These are phyloP conservation scores for Phaeosphaeria sp. DNA, from an alignment of 2,329 filamentous ascomycete genomes.

Conservation along the genomic window DNA sequence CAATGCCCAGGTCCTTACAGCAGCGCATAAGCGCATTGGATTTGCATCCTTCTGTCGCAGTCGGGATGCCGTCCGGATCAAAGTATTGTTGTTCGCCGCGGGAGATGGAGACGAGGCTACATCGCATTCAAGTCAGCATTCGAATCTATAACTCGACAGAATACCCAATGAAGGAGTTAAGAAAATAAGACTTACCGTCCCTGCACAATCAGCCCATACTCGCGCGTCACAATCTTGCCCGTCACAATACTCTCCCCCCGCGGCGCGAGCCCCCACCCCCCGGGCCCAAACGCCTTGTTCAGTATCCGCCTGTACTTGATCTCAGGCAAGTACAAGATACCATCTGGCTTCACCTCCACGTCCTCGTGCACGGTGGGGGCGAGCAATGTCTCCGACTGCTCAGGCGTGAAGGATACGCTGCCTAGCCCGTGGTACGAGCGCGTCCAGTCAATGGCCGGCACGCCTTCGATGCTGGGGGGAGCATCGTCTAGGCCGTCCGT, in stretches of 20 bases:
- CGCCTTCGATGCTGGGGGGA: constrained; percentile 57
- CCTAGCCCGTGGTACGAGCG: constrained; percentile 83
- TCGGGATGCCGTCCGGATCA: constrained; percentile 85
- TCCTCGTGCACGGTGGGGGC: constrained; percentile 72
- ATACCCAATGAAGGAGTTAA: not conserved
- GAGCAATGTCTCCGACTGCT: constrained; percentile 72
- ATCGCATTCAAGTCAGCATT: not conserved
- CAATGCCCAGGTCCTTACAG: constrained; percentile 96
- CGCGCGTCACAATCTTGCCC: constrained; percentile 80
- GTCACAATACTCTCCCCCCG: constrained; percentile 84
- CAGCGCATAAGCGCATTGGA: constrained; percentile 97
- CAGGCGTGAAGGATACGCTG: constrained; percentile 70
- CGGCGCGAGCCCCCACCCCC: constrained; percentile 93
- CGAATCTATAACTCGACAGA: not conserved
- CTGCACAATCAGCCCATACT: constrained; percentile 89
- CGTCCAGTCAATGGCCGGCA: constrained; percentile 76
- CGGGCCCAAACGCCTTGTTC: constrained; percentile 90
- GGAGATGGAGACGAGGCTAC: constrained; percentile 88
- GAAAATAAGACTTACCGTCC: constrained; percentile 70
- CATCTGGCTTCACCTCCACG: constrained; percentile 97
- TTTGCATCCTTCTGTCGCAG: constrained; percentile 95
- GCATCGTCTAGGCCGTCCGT: constrained; percentile 58
- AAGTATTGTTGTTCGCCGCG: constrained; percentile 97
- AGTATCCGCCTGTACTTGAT: constrained; percentile 96
- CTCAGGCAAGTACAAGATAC: constrained; percentile 93